These are phyloP conservation scores for Nemania bipapillata DNA, from an alignment of 2,329 filamentous ascomycete species.

Conservation along the genomic window DNA sequence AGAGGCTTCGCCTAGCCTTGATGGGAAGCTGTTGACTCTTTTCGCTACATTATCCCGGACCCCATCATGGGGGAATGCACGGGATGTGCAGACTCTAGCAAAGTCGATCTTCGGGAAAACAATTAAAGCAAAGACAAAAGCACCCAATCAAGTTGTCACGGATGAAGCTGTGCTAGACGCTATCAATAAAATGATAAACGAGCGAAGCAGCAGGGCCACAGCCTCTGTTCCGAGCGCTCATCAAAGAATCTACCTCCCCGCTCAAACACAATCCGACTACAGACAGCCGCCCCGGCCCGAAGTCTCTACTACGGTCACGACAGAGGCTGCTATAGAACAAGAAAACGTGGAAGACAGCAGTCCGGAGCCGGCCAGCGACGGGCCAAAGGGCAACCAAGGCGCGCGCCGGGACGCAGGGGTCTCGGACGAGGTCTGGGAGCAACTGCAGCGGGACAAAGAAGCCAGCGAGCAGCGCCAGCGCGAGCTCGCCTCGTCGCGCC, in stretches of 20 bases:
- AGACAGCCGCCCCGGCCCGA: constrained; percentile 50
- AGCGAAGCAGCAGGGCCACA: constrained; percentile 42
- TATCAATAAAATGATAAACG: constrained; percentile 29
- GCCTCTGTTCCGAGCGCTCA: not conserved
- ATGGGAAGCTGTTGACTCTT: constrained; percentile 47
- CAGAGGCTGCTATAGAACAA: not conserved
- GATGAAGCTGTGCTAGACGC: constrained; percentile 14
- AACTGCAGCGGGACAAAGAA: constrained; percentile 64
- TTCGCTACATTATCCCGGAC: constrained; percentile 47
- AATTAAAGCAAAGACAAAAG: constrained; percentile 46
- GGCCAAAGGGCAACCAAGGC: not conserved
- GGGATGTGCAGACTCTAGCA: constrained; percentile 68
- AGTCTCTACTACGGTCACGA: not conserved
- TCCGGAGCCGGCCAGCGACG: not conserved
- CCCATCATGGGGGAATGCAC: constrained; percentile 69
- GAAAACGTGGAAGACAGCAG: not conserved
- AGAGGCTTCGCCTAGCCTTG: constrained; percentile 10
- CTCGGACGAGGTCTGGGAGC: constrained; percentile 69
- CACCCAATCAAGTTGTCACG: not conserved
- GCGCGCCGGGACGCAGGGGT: constrained; percentile 67
- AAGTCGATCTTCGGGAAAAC: constrained; percentile 60
- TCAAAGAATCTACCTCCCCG: not conserved
- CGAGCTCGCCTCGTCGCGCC: constrained; percentile 50
- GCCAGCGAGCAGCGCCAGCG: constrained; percentile 53
- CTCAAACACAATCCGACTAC: constrained; percentile 52